Evolutionary conservation across 2,329 filamentous ascomycete species (phyloP), one percentile per base, ranked within the genome.

Genomic region (Calonectria fujianensis): DNA sequence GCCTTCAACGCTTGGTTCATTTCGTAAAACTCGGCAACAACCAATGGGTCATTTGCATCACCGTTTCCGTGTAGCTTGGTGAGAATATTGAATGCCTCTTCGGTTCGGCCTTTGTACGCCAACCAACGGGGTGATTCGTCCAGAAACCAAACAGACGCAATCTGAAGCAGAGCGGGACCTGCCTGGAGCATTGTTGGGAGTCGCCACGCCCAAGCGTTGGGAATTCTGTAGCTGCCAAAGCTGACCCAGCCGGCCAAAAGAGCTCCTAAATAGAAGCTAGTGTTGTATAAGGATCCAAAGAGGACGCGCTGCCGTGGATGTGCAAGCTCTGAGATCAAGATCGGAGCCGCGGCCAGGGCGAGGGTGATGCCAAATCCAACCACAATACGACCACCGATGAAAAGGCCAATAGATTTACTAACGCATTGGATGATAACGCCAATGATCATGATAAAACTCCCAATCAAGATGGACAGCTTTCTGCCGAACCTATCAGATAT

Each of bases 351-450:
- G 27, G 89, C 86, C 73, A 89, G 90, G 54, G 86, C 87, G 72
- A 89, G 89, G 0, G 87, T 85, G 52, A 90, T 88, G 20, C 89
- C 89, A 32, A 90, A 88, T 29, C 90, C 90, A 45, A 91, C 85
- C 9, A 91, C 78, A 70, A 90, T 86, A 69, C 90, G 86, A 9
- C 88, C 86, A 27, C 89, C 84, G 54, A 91, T 85, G 74, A 90
- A 91, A 87, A 89, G 89, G 24, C 82, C 89, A 71, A 78, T 76
- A 13, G 10, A 65, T 7, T 35, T 39, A 37, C 76, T 64, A 2
- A 57, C 70, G 10, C 70, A 74, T 13, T 77, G 76, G 27, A 72
- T 59, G 41, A 79, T 41, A 51, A 75, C 75, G 10, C 70, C 75
- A 8, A 74, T 29, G 1, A 77, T 64, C 76, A 78, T 77, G 6